Evolutionary conservation across 768 basidiomycete genomes (phyloP), one percentile per base, ranked within the genome.

Genomic region (Xanthoconium stramineum): DNA sequence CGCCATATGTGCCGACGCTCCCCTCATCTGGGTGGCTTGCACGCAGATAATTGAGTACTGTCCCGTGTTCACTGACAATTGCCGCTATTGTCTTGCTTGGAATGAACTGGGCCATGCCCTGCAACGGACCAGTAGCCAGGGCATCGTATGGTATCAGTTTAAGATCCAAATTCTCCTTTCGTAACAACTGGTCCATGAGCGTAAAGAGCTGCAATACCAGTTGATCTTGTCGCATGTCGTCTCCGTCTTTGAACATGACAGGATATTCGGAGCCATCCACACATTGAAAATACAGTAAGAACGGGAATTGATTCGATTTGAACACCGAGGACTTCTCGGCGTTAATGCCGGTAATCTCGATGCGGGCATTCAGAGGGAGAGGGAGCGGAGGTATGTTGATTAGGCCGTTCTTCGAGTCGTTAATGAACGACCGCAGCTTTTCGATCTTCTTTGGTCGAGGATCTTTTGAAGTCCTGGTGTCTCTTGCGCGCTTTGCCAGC

Each of bases 121-220:
- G 95, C 49, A 85, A 74, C 1, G 87, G 83, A 1, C 93, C 93
- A 0, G 96, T 98, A 17, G 97, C 96, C 19, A 99, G 75, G 2
- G 98, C 97, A 58, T 89, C 86, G 65, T 97, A 98, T 6, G 94
- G 91, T 56, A 83, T 93, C 53, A 99, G 69, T 68, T 93, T 91
- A 55, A 98, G 76, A 67, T 98, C 97, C 50, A 99, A 71, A 68
- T 97, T 97, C 75, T 98, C 97, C 73, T 95, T 96, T 55, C 94
- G 77, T 58, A 98, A 74, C 28, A 99, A 72, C 47, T 90, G 81
- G 68, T 99, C 94, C 97, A 99, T 99, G 29, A 99, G 83, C 15
- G 94, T 97, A 72, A 99, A 95, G n/a, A 98, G 79, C 71, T 99
- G 97, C 48, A 98, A 89, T 29, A 98, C 95, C 37, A 99, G 83